phyloP scores from a whole-genome alignment of 352 stramenopile genomes.

The Phytophthora ohioensis region DNA sequence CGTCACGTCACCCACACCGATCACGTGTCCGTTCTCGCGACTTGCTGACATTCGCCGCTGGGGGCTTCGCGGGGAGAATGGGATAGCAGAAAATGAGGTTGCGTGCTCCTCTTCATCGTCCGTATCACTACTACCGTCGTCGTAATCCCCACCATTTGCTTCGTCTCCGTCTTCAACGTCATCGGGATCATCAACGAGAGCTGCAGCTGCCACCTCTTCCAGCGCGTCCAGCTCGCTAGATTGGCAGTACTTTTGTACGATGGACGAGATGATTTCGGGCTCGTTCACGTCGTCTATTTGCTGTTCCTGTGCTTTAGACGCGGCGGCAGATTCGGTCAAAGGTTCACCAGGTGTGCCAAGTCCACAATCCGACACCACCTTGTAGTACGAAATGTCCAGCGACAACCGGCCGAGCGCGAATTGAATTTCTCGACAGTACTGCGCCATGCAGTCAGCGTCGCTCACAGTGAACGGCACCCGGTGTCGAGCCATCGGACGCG shows the following conservation, averaged over 20 bases:
- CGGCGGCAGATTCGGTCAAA: constrained; percentile 6
- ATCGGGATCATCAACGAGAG: constrained; percentile 35
- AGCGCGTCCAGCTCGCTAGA: constrained; percentile 53
- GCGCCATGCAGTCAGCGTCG: constrained; percentile 55
- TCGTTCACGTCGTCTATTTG: constrained; percentile 50
- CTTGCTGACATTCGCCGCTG: constrained; percentile 28
- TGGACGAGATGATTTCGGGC: constrained; percentile 62
- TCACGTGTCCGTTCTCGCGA: constrained; percentile 40
- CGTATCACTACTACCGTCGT: constrained; percentile 12
- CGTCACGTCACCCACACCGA: constrained; percentile 57
- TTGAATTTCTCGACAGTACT: constrained; percentile 75
- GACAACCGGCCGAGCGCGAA: constrained; percentile 68
- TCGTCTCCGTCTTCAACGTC: constrained; percentile 33
- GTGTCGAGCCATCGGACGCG: constrained; percentile 2
- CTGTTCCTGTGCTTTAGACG: constrained; percentile 17
- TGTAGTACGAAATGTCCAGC: constrained; percentile 78
- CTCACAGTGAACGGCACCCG: constrained; percentile 60
- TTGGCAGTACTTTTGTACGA: constrained; percentile 73
- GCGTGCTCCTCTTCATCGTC: constrained; percentile 17
- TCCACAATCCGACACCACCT: constrained; percentile 62
- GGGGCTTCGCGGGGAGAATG: constrained; percentile 21
- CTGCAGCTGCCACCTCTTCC: constrained; percentile 36
- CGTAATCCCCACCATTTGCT: constrained; percentile 3
- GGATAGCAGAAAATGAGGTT: constrained; percentile 21
- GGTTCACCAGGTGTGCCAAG: constrained; percentile 30